A percentile compares a stretch with the other conserved stretches of the same genome.
Evolutionary conservation across 441 rosid genomes (phyloP).

Genomic region (Gossypium gossypioides): DNA sequence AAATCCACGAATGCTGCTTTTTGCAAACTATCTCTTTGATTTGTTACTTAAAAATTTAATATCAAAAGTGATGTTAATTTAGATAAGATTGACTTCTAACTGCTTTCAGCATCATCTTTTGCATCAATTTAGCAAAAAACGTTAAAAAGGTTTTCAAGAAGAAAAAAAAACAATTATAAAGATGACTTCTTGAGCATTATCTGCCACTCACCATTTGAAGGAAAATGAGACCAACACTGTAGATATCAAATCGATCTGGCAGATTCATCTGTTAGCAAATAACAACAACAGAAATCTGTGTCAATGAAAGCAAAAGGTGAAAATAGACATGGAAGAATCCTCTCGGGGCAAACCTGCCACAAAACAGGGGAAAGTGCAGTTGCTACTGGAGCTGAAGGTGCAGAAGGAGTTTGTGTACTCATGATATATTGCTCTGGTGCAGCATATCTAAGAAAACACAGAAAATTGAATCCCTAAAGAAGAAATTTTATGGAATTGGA

Average conservation of each 20-base stretch:
- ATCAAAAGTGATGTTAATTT: neutral
- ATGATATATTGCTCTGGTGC: constrained; percentile 97
- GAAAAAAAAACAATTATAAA: neutral
- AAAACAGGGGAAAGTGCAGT: constrained; percentile 87
- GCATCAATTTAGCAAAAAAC: neutral
- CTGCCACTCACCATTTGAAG: constrained; percentile 71
- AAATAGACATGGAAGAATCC: neutral
- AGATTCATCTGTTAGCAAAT: constrained; percentile 59
- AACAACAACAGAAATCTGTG: neutral
- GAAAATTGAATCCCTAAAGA: neutral
- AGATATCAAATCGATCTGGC: constrained; percentile 89
- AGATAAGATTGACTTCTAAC: neutral
- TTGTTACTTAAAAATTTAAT: neutral
- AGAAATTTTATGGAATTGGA: neutral
- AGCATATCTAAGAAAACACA: constrained; percentile 47
- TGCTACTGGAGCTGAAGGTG: constrained; percentile 93
- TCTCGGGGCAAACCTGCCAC: constrained; percentile 58
- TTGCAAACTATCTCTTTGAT: neutral
- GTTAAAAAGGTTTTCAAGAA: neutral
- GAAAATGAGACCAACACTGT: constrained; percentile 80
- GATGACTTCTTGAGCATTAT: neutral
- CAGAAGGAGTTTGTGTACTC: constrained; percentile 99
- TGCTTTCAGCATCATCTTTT: neutral
- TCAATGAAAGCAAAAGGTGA: neutral
- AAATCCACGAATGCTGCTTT: neutral